phyloP scores from a whole-genome alignment of 2,329 filamentous ascomycete species.

The Hymenoscyphus fructigenus region DNA sequence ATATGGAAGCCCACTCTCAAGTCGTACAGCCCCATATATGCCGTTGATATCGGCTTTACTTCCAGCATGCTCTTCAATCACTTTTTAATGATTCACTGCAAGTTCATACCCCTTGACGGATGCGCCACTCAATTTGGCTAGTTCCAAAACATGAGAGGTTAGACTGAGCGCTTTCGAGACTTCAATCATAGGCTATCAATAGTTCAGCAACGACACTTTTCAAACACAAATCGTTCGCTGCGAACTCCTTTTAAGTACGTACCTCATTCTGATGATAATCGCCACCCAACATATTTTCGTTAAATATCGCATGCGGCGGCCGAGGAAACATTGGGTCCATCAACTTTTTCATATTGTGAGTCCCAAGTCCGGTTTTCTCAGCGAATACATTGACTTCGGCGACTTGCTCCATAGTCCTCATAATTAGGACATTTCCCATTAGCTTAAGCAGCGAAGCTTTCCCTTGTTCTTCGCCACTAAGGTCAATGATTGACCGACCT shows the following conservation, averaged over 20 bases:
- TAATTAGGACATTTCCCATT: constrained; percentile 17
- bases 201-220: not conserved
- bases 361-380: constrained; percentile 10
- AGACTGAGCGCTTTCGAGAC: constrained; percentile 6
- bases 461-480: constrained; percentile 10
- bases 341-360: constrained; percentile 5
- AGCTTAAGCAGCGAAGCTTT: constrained; percentile 14
- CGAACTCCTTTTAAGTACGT: not conserved
- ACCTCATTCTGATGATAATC: constrained; percentile 11
- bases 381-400: constrained; percentile 15
- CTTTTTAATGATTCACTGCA: constrained; percentile 6
- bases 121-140: not conserved
- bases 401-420: constrained; percentile 14
- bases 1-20: constrained; percentile 14
- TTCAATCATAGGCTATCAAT: constrained; percentile 7
- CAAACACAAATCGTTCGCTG: not conserved
- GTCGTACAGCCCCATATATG: constrained; percentile 14
- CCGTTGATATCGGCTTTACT: constrained; percentile 5
- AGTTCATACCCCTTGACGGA: constrained; percentile 10
- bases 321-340: constrained; percentile 4
- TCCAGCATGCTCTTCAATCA: constrained; percentile 9
- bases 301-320: constrained; percentile 6
- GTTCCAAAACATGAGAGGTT: constrained; percentile 4
- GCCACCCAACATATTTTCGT: constrained; percentile 7
- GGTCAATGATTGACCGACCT: constrained; percentile 7